Base-by-base conservation (phyloP, 768 basidiomycete genomes). In the Lepiota venenata region DNA sequence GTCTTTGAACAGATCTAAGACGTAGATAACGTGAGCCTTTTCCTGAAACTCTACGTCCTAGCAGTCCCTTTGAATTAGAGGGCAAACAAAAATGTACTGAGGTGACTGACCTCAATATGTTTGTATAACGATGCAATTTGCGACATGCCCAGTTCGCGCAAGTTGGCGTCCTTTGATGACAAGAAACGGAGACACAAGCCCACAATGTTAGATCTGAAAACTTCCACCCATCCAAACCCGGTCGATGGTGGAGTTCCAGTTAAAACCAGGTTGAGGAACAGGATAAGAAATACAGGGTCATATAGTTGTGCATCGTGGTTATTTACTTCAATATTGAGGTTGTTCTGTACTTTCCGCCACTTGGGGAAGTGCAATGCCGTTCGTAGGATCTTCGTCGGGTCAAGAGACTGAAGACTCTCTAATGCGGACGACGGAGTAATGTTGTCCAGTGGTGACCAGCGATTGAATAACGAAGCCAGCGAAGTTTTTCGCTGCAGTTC, bases 191-290 rank as follows among this genome's bases (percentile, higher is more conserved):
- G 77, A 2, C 89, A 76, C 45, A 98, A 59, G 42, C 88, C 80
- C 11, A 88, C 78, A 10, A 87, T 73, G 59, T 96, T 94, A 6
- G 87, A 88, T 58, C 93, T 74, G 64, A 95, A 85, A 15, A 97
- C 66, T 62, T 91, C 86, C 12, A 95, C 87, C 93, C 93, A 96
- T n/a, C 77, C 81, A 55, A 87, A 69, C 0, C 83, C 78, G 0
- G 82, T 82, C 1, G 76, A 66, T 0, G 84, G 86, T 14, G 69
- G 75, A 48, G 74, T 76, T 32, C 87, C 82, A 1, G 71, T 69
- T n/a, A 94, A 71, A 66, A 84, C 79, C 47, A 85, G 78, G 3
- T 80, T 77, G 36, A 86, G 80, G n/a, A 93, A 70, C 2, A 84
- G 71, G 32, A 88, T 68, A 12, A 92, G 63, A 67, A 95, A 91